Evolutionary conservation across 2,329 filamentous ascomycete genomes (phyloP).

Genomic region (Phyllosticta paracitricarpa): DNA sequence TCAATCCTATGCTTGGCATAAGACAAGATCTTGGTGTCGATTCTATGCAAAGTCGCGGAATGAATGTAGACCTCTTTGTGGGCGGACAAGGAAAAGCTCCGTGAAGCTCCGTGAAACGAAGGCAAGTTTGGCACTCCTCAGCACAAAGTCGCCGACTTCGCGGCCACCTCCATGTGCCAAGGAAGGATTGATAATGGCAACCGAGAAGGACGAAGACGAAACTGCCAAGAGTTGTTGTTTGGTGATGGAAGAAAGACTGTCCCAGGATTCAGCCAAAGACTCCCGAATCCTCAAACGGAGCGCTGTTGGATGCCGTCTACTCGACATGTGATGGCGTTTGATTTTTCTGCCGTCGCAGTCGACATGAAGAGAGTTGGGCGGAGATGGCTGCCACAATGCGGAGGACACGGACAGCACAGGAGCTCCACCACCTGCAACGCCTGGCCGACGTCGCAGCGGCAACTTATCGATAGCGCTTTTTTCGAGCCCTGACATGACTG

Average conservation of each 20-base stretch:
- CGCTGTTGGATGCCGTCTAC: neutral
- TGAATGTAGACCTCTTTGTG: neutral
- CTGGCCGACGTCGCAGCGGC: neutral
- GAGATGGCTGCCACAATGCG: neutral
- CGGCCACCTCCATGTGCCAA: neutral
- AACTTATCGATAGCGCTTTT: slow-evolving; percentile 7
- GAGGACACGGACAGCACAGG: neutral
- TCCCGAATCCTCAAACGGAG: neutral
- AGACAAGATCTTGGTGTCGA: neutral
- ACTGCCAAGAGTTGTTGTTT: neutral
- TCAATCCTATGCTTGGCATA: neutral
- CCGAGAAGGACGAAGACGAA: neutral
- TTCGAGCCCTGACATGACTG: neutral
- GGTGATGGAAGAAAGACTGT: neutral
- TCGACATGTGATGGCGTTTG: neutral
- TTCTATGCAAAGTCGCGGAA: neutral
- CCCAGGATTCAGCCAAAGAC: neutral
- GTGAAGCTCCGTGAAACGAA: no score
- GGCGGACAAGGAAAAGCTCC: no score
- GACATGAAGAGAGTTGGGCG: neutral
- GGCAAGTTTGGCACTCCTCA: no score
- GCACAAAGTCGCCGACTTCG: no score
- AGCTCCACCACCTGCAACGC: neutral
- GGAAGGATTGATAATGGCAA: neutral
- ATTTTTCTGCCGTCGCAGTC: neutral